Conservation (phyloP, 345 rosid species). For the Turnera subulata region DNA sequence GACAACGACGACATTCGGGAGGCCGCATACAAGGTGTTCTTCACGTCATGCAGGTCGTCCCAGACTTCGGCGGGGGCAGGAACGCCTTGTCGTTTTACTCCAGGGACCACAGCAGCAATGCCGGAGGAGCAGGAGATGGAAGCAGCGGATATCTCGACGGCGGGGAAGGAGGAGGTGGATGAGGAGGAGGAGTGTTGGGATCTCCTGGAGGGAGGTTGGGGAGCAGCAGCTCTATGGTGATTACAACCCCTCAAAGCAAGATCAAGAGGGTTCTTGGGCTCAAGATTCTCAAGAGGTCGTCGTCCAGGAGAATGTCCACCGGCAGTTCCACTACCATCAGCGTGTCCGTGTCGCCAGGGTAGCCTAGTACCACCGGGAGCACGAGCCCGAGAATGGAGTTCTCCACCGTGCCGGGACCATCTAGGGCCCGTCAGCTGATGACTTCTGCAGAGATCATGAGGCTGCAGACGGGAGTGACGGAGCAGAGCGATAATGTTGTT, state of each 20-base stretch:
- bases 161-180: no score
- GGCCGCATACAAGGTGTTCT: constrained; percentile 82
- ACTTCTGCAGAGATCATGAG: constrained; percentile 96
- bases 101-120: neutral
- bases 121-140: constrained; percentile 31
- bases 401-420: constrained; percentile 32
- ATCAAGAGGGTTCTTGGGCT: constrained; percentile 75
- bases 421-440: constrained; percentile 60
- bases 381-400: constrained; percentile 31
- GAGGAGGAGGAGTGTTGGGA: constrained; percentile 2
- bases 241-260: constrained; percentile 63
- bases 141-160: no score
- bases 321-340: constrained; percentile 16
- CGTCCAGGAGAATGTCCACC: constrained; percentile 60
- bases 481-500: constrained; percentile 85
- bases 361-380: constrained; percentile 34
- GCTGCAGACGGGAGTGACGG: constrained; percentile 86
- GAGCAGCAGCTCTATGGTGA: constrained; percentile 41
- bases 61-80: constrained; percentile 65
- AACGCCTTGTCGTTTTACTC: constrained; percentile 61
- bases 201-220: constrained; percentile 20
- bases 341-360: constrained; percentile 39
- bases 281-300: constrained; percentile 68
- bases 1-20: constrained; percentile 70
- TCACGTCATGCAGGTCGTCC: constrained; percentile 85